Evolutionary conservation across 129 eudicot species (phyloP).

Genomic region (Helianthus tuberosus): DNA sequence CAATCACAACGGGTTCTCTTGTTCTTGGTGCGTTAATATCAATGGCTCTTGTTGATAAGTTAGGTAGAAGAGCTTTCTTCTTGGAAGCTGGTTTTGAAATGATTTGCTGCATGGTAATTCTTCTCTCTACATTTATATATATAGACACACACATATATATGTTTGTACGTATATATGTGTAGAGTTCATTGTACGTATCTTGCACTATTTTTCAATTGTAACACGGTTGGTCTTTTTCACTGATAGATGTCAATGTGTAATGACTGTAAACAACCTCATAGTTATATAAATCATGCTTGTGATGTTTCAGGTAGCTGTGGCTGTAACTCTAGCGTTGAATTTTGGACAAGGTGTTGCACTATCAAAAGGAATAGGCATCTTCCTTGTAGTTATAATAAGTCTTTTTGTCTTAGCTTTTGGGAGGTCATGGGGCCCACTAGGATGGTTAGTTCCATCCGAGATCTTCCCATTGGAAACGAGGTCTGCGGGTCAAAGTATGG

Average conservation of each 20-base stretch:
- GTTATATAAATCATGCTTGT: neutral
- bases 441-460: slow-evolving; percentile 96
- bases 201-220: too few species aligned
- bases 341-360: slow-evolving; percentile 69
- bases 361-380: slow-evolving; percentile 59
- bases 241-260: too few species aligned
- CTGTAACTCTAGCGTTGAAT: slow-evolving; percentile 63
- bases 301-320: slow-evolving; percentile 68
- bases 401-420: slow-evolving; percentile 83
- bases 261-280: too few species aligned
- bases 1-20: slow-evolving; percentile 70
- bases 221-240: too few species aligned
- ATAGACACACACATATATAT: too few species aligned
- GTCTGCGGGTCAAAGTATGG: slow-evolving; percentile 96
- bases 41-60: slow-evolving; percentile 80
- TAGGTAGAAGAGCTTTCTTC: slow-evolving; percentile 78
- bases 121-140: neutral
- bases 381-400: slow-evolving; percentile 65
- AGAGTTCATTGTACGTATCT: too few species aligned
- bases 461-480: slow-evolving; percentile 92
- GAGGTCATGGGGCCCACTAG: slow-evolving; percentile 96
- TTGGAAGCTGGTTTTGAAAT: slow-evolving; percentile 85
- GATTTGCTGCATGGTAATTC: slow-evolving; percentile 66
- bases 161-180: too few species aligned
- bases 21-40: slow-evolving; percentile 80